Evolutionary conservation across 2,329 filamentous ascomycete genomes (phyloP).

Genomic region (Cladobotryum mycophilum): DNA sequence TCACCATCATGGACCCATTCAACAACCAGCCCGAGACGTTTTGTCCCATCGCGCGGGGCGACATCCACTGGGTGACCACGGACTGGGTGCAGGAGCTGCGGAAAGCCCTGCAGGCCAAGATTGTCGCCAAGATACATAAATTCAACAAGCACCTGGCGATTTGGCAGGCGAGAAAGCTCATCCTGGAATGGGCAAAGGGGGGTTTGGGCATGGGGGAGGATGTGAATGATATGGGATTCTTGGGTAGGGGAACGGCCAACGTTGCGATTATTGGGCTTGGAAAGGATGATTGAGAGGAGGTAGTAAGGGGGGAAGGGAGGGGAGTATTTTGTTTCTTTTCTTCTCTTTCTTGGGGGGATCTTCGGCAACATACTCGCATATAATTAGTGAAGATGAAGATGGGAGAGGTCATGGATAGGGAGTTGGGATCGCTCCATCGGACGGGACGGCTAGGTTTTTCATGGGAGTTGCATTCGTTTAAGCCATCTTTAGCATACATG

Average conservation of each 20-base stretch:
- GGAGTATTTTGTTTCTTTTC: no score
- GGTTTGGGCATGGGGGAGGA: constrained; percentile 20
- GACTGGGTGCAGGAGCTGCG: constrained; percentile 20
- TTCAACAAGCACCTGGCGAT: constrained; percentile 28
- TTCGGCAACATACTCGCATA: no score
- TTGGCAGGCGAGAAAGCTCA: constrained; percentile 22
- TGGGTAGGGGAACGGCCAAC: constrained; percentile 17
- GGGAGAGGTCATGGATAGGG: no score
- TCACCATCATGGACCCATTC: constrained; percentile 19
- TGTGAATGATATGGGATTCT: constrained; percentile 16
- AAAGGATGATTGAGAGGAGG: background rate
- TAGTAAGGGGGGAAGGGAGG: no score
- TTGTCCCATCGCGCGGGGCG: constrained; percentile 21
- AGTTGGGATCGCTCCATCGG: no score
- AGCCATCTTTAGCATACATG: no score
- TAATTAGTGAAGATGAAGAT: no score
- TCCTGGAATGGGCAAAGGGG: constrained; percentile 21
- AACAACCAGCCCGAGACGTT: constrained; percentile 15
- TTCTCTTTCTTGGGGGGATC: no score
- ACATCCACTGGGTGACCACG: constrained; percentile 20
- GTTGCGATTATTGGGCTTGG: constrained; percentile 18
- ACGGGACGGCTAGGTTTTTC: no score
- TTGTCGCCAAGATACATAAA: constrained; percentile 21
- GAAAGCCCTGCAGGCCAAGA: constrained; percentile 15
- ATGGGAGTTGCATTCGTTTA: no score